phyloP scores from a whole-genome alignment of 1,284 basidiomycete species.

The Mycosarcoma maydis region DNA sequence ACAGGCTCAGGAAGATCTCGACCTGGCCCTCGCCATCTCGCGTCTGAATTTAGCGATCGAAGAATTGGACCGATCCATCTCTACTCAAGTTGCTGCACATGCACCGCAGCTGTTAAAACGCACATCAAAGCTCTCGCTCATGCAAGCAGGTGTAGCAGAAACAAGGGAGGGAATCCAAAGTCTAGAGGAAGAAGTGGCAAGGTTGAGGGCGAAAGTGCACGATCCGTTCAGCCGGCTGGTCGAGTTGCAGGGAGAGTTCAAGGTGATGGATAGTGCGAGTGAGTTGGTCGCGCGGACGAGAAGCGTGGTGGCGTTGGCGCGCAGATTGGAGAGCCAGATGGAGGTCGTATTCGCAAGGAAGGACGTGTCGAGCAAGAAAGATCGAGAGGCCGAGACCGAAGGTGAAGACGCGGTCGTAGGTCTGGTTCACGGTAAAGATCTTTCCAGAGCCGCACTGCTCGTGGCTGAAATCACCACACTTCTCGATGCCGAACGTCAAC shows the following conservation, averaged over 20 bases:
- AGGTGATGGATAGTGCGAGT: constrained; percentile 15
- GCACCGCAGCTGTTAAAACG: constrained; percentile 23
- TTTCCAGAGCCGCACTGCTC: constrained; percentile 44
- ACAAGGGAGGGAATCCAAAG: constrained; percentile 8
- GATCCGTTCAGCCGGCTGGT: constrained; percentile 20
- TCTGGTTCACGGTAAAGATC: constrained; percentile 39
- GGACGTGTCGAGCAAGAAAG: not conserved
- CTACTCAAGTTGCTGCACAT: constrained; percentile 24
- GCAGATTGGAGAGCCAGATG: constrained; percentile 51
- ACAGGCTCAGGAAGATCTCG: constrained; percentile 33
- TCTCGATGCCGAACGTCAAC: not conserved
- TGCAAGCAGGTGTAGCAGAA: constrained; percentile 13
- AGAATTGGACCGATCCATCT: constrained; percentile 37
- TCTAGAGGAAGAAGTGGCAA: constrained; percentile 21
- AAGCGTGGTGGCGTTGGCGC: constrained; percentile 30
- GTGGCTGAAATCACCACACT: constrained; percentile 36
- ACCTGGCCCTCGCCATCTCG: constrained; percentile 44
- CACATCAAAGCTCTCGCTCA: constrained; percentile 8
- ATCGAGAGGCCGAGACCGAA: constrained; percentile 1
- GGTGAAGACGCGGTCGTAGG: constrained; percentile 43
- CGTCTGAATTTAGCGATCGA: constrained; percentile 50
- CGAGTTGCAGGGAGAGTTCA: constrained; percentile 16
- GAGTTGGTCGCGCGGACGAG: constrained; percentile 27
- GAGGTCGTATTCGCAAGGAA: constrained; percentile 24
- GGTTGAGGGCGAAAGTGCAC: constrained; percentile 17